A percentile compares a stretch with the other conserved stretches of the same genome.
These are phyloP conservation scores for Fusarium annulatum DNA, from an alignment of 2,329 filamentous ascomycete genomes.

Conservation along the genomic window DNA sequence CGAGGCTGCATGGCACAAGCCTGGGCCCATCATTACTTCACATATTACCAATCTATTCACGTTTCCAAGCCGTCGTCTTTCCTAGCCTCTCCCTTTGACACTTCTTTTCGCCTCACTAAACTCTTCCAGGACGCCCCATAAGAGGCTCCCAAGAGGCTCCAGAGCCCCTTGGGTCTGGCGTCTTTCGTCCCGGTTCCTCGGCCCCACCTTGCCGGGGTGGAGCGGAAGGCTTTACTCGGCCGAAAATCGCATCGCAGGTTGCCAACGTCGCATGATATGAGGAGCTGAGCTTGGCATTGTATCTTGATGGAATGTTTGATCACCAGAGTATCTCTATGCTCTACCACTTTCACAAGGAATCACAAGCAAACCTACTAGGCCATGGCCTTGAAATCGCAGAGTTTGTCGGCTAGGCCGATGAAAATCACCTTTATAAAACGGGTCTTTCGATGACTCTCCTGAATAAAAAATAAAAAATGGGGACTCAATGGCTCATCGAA, in stretches of 20 bases:
- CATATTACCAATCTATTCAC: neutral
- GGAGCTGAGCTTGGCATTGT: neutral
- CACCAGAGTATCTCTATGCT: neutral
- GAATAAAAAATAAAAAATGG: neutral
- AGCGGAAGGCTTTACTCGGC: neutral
- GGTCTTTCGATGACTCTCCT: slow-evolving; percentile 8
- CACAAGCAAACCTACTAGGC: slow-evolving; percentile 10
- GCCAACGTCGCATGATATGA: slow-evolving; percentile 3
- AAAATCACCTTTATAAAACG: neutral
- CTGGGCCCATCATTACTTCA: slow-evolving; percentile 9
- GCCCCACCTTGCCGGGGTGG: slow-evolving; percentile 24
- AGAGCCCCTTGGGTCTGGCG: neutral
- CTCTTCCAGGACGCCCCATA: slow-evolving; percentile 12
- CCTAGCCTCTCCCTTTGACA: neutral
- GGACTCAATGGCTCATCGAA: slow-evolving; percentile 3
- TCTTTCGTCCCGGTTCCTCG: neutral
- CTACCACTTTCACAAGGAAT: neutral
- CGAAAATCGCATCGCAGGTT: slow-evolving; percentile 1
- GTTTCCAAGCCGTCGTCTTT: neutral
- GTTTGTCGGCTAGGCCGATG: slow-evolving; percentile 6
- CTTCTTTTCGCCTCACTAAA: slow-evolving; percentile 13
- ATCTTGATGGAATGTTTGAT: neutral
- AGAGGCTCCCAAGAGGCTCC: slow-evolving; percentile 9
- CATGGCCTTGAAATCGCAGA: neutral
- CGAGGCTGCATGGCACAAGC: slow-evolving; percentile 11